Evolutionary conservation across 345 rosid genomes (phyloP).

Genomic region (Eucalyptus pumila): DNA sequence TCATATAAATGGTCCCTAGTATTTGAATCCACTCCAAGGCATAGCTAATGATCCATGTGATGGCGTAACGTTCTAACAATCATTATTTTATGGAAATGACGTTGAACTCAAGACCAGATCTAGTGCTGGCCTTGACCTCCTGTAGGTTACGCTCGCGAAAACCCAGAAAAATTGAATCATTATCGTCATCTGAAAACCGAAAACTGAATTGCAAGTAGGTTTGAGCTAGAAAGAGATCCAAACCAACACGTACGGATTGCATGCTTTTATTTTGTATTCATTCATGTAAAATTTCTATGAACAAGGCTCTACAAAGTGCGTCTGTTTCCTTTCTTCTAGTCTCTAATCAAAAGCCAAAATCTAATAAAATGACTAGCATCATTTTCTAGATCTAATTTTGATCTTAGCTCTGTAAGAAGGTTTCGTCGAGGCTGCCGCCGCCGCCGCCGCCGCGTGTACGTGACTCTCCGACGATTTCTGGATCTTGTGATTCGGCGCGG

Average conservation of each 20-base stretch:
- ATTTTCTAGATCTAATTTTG: background rate
- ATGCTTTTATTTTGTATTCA: background rate
- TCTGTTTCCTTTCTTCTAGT: background rate
- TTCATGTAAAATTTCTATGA: background rate
- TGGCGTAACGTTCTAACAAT: background rate
- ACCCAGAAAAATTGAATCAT: background rate
- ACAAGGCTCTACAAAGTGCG: background rate
- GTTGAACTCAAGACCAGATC: background rate
- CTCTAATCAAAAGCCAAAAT: background rate
- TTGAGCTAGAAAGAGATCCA: background rate
- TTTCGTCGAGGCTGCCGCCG: background rate
- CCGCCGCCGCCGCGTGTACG: background rate
- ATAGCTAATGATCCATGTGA: background rate
- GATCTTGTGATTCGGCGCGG: background rate
- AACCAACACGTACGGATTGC: background rate
- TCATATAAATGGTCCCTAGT: background rate
- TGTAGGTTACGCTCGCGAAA: background rate
- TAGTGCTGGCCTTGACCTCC: background rate
- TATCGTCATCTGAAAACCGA: background rate
- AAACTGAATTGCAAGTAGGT: background rate
- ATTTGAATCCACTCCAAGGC: background rate
- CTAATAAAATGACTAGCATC: background rate
- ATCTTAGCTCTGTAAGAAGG: background rate
- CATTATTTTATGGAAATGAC: background rate
- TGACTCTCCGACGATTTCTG: background rate